Percentiles rank a stretch among this genome's conserved stretches.
Evolutionary conservation across 306 rosid genomes (phyloP).

Genomic region (Cyamopsis tetragonoloba): DNA sequence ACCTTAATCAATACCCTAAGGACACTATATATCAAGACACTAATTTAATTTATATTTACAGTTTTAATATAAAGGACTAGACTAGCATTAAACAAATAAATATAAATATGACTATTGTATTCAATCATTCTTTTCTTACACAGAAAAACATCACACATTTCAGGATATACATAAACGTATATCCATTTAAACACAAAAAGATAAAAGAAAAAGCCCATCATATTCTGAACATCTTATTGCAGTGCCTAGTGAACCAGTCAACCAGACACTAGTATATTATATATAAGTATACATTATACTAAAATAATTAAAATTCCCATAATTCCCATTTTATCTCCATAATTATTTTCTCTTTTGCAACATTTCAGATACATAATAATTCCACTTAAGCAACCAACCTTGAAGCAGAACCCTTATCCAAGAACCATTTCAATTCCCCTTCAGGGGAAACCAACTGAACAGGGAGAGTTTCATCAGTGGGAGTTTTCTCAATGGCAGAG

Average conservation of each 20-base stretch:
- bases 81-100: neutral
- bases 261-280: neutral
- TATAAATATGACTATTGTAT: conserved; percentile 3
- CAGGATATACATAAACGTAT: conserved; percentile 6
- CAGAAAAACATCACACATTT: neutral
- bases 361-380: too few species aligned
- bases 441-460: conserved; percentile 56
- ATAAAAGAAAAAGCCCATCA: neutral
- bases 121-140: neutral
- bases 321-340: too few species aligned
- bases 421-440: conserved; percentile 69
- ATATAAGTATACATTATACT: too few species aligned
- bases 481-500: conserved; percentile 39
- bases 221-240: neutral
- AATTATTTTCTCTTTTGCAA: neutral
- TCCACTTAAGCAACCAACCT: too few species aligned
- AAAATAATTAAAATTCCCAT: too few species aligned
- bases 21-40: too few species aligned
- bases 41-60: too few species aligned
- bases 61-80: neutral
- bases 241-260: neutral
- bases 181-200: conserved; percentile 4
- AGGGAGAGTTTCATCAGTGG: conserved; percentile 44
- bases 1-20: too few species aligned
- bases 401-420: conserved; percentile 76